A percentile compares a stretch with the other conserved stretches of the same genome.
These are phyloP conservation scores for Fusarium annulatum DNA, from an alignment of 2,329 filamentous ascomycete genomes.

Conservation along the genomic window DNA sequence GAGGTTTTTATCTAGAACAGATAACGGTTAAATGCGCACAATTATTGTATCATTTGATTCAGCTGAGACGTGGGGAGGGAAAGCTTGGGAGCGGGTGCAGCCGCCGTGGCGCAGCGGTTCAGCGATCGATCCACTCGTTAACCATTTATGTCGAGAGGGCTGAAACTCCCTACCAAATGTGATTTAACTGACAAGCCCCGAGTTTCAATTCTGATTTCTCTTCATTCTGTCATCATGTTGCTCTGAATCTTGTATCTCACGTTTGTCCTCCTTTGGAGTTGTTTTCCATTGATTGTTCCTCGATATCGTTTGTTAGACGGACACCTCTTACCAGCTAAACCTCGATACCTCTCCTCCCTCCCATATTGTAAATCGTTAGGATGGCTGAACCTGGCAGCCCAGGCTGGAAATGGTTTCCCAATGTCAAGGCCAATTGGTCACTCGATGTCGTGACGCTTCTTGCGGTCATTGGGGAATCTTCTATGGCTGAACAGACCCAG, in stretches of 20 bases:
- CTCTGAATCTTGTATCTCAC: background rate
- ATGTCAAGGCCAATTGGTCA: constrained; percentile 59
- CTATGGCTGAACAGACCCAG: constrained; percentile 68
- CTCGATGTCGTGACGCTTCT: constrained; percentile 72
- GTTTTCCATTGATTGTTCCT: background rate
- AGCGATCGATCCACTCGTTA: background rate
- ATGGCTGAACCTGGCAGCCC: constrained; percentile 44
- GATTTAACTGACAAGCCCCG: background rate
- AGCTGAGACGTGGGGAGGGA: constrained; percentile 15
- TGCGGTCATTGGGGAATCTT: constrained; percentile 70
- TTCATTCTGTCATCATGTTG: background rate
- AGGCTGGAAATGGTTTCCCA: constrained; percentile 58
- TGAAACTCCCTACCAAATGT: constrained; percentile 3
- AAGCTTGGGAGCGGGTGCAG: constrained; percentile 23
- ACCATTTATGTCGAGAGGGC: background rate
- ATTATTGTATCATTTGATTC: background rate
- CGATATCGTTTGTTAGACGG: background rate
- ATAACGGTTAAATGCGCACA: background rate
- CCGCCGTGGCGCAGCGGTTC: constrained; percentile 27
- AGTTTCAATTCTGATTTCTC: background rate
- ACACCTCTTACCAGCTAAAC: background rate
- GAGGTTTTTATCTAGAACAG: background rate
- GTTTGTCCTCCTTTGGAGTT: background rate
- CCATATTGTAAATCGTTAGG: background rate
- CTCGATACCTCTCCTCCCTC: background rate